Base-by-base conservation (phyloP, 768 basidiomycete genomes). In the Lentinus brumalis region DNA sequence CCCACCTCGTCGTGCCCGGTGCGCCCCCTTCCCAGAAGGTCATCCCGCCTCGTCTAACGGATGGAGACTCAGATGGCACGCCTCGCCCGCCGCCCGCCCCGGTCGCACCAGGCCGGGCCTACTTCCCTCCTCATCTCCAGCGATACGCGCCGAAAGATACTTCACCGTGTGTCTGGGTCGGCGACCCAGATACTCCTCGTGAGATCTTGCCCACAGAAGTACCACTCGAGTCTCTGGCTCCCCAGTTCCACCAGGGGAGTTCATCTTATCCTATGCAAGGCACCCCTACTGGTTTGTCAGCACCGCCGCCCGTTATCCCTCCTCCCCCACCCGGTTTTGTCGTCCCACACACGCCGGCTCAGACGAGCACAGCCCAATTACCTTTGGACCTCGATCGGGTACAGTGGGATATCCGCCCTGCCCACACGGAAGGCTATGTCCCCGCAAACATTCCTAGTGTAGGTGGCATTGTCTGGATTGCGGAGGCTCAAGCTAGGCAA, bases 1-100 rank as follows among this genome's bases (percentile, higher is more conserved):
- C 53, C 0, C 63, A 62, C 40, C 51, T 57, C 40, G 50, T 67
- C 44, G 56, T 67, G 31, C 66, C 63, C 14, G 66, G 66, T 39
- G 66, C 66, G 26, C 56, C 51, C 10, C 44, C 47, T 21, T 51
- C 58, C 2, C 53, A 44, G 8, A 62, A 44, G 51, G 53, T 67
- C 7, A 32, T 65, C 7, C 66, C 63, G 10, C 56, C 52, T 2
- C 50, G 38, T 21, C 53, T 47, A 5, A n/a, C 31, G 11, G 44
- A 62, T 30, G 38, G 50, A n/a, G 56, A 59, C 15, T 30, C 45
- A 18, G 57, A 54, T 10, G 38, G 21, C 14, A 63, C 56, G 5
- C 65, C 58, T 21, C 50, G 50, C 4, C 50, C 50, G 9, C 50
- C 30, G 6, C 46, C 8, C 12, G 21, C 26, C 9, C 26, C 21